Base-by-base conservation (phyloP, 1,284 basidiomycete species). In the Ustilago cynodontis region DNA sequence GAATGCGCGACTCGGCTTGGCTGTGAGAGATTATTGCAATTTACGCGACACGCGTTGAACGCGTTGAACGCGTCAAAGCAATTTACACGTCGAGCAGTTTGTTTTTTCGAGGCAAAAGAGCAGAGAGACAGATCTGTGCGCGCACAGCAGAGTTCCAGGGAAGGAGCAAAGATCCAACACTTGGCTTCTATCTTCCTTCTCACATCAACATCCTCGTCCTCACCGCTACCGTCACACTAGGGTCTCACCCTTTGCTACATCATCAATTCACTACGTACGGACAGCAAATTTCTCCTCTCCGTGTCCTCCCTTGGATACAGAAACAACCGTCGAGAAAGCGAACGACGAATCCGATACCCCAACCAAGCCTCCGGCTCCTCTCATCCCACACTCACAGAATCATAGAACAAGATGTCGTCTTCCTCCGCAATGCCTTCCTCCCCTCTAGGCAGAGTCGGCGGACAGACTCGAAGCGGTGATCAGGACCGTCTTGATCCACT, bases 21-120 rank as follows among this genome's bases (percentile, higher is more conserved):
- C 18, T 41, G 9, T 3, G 45, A 35, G 20, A 33, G 16, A 7
- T 11, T 35, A 29, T 4, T 13, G 53, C 65, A 64, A 41, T 72
- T 72, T 72, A 72, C 70, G 57, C 70, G 70, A 67, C 64, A 72
- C 70, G 70, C 61, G 60, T 57, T 29, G 7, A 22, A 72, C 70
- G 70, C 61, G 60, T 57, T 29, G 7, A 22, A 64, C 70, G 70
- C 70, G 70, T 72, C 47, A n/a, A 53, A 64, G 37, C 52, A 52
- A 63, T 72, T 63, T 67, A 72, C 70, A 72, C 70, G 70, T 47
- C 65, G 65, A 37, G 28, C 60, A 54, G 33, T 37, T 37, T 37
- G 50, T 50, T 66, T 66, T 47, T n/a, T 82, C 39, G 90, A 47
- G 35, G 52, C 47, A 91, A 24, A 90, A 91, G 90, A 87, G 90